phyloP scores from a whole-genome alignment of 1,284 basidiomycete species.

The Microbotryomycetes sp. region DNA sequence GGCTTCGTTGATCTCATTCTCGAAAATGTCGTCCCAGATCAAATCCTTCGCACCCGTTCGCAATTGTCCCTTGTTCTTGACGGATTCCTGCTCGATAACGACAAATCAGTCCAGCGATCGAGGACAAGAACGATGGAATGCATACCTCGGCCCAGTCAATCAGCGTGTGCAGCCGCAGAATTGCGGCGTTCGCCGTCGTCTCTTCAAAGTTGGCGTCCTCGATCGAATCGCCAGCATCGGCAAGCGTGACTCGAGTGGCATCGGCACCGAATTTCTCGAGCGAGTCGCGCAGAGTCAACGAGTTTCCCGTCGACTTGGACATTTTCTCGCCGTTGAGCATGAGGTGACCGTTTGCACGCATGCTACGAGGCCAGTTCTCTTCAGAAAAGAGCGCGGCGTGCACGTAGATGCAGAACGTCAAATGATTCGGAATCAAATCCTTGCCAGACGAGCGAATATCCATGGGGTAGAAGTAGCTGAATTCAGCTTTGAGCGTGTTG shows the following conservation, averaged over 20 bases:
- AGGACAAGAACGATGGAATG: not conserved
- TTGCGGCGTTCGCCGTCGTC: slow-evolving; percentile 95
- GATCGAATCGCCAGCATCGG: slow-evolving; percentile 94
- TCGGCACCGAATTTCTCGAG: slow-evolving; percentile 86
- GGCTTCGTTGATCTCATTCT: slow-evolving; percentile 81
- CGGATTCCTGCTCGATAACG: slow-evolving; percentile 7
- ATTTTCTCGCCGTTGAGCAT: slow-evolving; percentile 99
- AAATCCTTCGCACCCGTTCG: slow-evolving; percentile 59
- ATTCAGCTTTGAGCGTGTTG: slow-evolving; percentile 80
- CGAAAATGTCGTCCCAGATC: slow-evolving; percentile 69
- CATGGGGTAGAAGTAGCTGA: slow-evolving; percentile 94
- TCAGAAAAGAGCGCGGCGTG: slow-evolving; percentile 92
- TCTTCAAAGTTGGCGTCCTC: slow-evolving; percentile 99
- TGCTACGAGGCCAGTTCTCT: slow-evolving; percentile 83
- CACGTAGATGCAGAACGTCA: slow-evolving; percentile 91
- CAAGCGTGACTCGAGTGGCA: slow-evolving; percentile 82
- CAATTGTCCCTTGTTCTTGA: slow-evolving; percentile 42
- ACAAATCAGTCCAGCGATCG: not conserved
- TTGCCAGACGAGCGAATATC: slow-evolving; percentile 99
- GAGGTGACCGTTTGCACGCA: slow-evolving; percentile 93
- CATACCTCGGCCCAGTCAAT: slow-evolving; percentile 83
- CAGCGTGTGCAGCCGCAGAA: slow-evolving; percentile 86
- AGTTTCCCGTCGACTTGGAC: slow-evolving; percentile 93
- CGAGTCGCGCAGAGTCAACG: slow-evolving; percentile 66
- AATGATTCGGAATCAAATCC: slow-evolving; percentile 92